phyloP scores from a whole-genome alignment of 2,329 filamentous ascomycete species.

The Lachnellula occidentalis region DNA sequence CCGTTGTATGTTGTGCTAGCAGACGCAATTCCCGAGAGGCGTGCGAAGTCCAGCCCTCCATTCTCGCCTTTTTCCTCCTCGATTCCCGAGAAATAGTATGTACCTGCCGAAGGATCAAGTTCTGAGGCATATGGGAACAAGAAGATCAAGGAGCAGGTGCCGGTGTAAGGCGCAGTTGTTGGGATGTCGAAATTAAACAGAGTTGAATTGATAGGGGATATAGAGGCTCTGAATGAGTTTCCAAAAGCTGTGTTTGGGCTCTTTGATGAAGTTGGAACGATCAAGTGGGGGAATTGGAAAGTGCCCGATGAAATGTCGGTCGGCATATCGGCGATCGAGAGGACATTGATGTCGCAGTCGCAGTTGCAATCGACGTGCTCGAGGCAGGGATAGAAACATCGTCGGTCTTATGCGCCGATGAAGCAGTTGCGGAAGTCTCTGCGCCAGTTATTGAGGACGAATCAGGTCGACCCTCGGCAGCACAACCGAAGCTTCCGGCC shows the following conservation, averaged over 20 bases:
- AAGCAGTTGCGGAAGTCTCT: neutral
- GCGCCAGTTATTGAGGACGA: neutral
- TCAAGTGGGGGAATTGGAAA: conserved; percentile 26
- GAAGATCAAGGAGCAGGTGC: conserved; percentile 27
- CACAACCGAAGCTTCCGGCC: conserved; percentile 23
- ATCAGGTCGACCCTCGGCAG: conserved; percentile 16
- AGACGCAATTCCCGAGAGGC: conserved; percentile 16
- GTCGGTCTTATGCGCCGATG: neutral
- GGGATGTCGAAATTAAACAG: conserved; percentile 30
- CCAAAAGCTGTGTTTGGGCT: conserved; percentile 17
- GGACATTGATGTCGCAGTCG: neutral
- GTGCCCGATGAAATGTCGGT: conserved; percentile 16
- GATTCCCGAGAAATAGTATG: conserved; percentile 25
- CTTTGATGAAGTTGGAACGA: conserved; percentile 24
- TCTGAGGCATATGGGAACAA: conserved; percentile 26
- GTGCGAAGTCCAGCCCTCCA: conserved; percentile 26
- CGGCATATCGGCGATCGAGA: conserved; percentile 13
- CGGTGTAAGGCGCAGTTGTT: conserved; percentile 12
- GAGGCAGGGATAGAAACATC: neutral
- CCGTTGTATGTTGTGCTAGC: conserved; percentile 14
- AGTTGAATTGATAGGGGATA: conserved; percentile 24
- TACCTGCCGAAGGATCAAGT: conserved; percentile 14
- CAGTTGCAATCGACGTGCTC: neutral
- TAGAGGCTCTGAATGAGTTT: conserved; percentile 19
- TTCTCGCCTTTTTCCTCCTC: conserved; percentile 23